Conservation (phyloP, 345 rosid species). For the Microcos paniculata region DNA sequence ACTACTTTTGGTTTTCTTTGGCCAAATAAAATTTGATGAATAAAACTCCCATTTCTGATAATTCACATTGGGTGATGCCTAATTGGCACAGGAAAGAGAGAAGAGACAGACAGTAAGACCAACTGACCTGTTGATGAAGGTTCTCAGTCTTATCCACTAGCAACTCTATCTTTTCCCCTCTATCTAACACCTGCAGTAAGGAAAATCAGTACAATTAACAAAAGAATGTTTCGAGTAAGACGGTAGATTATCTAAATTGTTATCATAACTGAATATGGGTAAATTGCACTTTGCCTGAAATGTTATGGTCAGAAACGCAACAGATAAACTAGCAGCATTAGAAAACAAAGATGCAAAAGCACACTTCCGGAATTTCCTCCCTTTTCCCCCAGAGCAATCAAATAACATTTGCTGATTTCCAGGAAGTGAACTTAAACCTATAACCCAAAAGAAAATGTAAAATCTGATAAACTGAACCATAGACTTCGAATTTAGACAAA, state of each 20-base stretch:
- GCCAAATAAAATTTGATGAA: not conserved
- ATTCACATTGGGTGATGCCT: not conserved
- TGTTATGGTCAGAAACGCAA: no score
- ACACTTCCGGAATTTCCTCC: no score
- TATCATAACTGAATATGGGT: not conserved
- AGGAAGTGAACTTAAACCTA: not conserved
- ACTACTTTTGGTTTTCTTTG: not conserved
- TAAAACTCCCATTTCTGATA: not conserved
- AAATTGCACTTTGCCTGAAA: not conserved
- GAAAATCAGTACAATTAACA: not conserved
- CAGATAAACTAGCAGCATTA: no score
- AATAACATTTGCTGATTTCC: not conserved
- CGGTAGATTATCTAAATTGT: not conserved
- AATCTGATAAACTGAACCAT: not conserved
- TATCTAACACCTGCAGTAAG: slow-evolving; percentile 78
- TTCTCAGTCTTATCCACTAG: slow-evolving; percentile 98
- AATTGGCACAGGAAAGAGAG: not conserved
- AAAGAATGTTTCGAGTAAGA: not conserved
- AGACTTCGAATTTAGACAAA: not conserved
- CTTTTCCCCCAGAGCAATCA: no score
- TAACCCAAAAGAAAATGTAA: not conserved
- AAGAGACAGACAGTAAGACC: not conserved
- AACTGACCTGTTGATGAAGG: slow-evolving; percentile 87
- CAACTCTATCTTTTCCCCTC: slow-evolving; percentile 99
- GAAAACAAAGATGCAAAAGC: no score